A percentile compares a stretch with the other conserved stretches of the same genome.
Conservation (phyloP, 257 asterid species). For the Leptodermis oblonga region DNA sequence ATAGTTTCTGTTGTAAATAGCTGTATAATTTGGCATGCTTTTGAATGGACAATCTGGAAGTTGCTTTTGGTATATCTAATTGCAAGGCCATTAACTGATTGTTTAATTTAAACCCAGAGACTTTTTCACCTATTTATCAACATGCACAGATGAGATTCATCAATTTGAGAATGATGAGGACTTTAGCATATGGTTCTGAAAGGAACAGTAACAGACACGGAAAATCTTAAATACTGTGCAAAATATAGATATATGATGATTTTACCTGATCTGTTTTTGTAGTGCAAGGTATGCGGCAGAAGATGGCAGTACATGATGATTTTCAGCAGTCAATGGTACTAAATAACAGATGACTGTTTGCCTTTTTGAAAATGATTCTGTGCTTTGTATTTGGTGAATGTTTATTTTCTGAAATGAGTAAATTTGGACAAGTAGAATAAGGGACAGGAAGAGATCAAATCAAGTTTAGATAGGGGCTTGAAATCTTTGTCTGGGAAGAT, state of each 20-base stretch:
- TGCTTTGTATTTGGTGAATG: conserved; percentile 15
- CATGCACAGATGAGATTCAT: background rate
- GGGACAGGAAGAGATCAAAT: conserved; percentile 81
- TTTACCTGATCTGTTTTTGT: conserved; percentile 29
- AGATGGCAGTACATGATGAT: conserved; percentile 56
- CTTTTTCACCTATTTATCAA: background rate
- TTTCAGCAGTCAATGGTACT: conserved; percentile 68
- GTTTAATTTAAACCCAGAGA: background rate
- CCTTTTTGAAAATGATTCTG: conserved; percentile 13
- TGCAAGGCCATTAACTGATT: background rate
- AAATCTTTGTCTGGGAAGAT: conserved; percentile 54
- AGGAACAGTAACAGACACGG: background rate
- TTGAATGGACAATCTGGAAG: background rate
- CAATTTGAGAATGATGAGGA: background rate
- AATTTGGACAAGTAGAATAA: conserved; percentile 44
- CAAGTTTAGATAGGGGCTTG: conserved; percentile 40
- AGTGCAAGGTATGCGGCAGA: conserved; percentile 71
- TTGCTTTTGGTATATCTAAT: background rate
- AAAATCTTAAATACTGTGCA: background rate
- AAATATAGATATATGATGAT: background rate
- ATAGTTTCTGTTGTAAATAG: background rate
- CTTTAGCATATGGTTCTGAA: background rate
- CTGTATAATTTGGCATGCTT: background rate
- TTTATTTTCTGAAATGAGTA: conserved; percentile 26
- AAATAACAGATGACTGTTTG: conserved; percentile 17